Base-by-base conservation (phyloP, 306 rosid species). In the Trifolium dubium region DNA sequence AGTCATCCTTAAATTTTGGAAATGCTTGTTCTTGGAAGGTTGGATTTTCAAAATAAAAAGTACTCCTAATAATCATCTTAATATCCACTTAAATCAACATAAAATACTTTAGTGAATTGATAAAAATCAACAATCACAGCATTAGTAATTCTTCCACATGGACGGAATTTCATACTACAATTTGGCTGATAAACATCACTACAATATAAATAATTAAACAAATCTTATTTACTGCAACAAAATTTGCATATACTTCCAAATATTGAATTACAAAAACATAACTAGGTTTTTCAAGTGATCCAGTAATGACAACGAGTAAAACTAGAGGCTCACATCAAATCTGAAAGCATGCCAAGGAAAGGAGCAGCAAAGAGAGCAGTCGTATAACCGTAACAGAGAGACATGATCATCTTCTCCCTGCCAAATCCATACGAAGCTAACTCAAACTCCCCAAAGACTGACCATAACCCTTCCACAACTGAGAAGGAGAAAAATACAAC, bases 391-490 rank as follows among this genome's bases (percentile, higher is more conserved):
- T 86, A 83, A 72, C 87, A 83, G 8, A 91, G 87, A 68, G 86
- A 88, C 51, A 10, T 11, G 64, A 87, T 69, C 80, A 92, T 90
- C 63, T 82, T 62, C 81, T 94, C 92, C 77, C 77, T 84, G 75
- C 87, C 79, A 40, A 89, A 58, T 31, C 95, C 96, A 43, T 89
- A 63, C 12, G 86, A 83, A 47, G 92, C 86, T 50, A 87, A 79
- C 86, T 92, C 93, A 53, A 83, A 83, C 79, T 92, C 99, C 17
- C 97, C 97, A 34, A 84, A 86, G 64, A 87, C 92, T 5, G 92
- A 82, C 90, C 92, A 89, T 31, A 88, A 51, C 62, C 92, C 97
- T 86, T 92, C 99, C 87, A 87, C 70, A 56, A 87, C 99, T 92
- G 89, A 64, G 53, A 73, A 74, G 14, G 15, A 5, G 5, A 50